Base-by-base conservation (phyloP, 2,329 filamentous ascomycete species). In the Juglanconis oblonga region DNA sequence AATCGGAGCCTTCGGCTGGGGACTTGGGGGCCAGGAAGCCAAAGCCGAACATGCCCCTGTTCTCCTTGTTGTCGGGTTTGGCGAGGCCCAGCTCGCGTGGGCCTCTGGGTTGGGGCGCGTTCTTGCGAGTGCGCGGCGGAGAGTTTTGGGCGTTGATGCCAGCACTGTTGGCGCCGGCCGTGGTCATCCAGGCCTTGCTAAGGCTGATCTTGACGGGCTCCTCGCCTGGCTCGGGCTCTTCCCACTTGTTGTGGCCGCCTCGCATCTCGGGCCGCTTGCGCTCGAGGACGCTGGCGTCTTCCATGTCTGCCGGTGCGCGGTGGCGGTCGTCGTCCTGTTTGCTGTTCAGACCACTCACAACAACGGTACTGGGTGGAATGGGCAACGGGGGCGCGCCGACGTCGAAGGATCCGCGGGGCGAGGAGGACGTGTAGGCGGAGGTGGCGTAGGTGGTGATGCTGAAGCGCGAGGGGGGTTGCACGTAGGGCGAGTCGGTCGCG, bases 401-500 rank as follows among this genome's bases (percentile, higher is more conserved):
- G 47, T 62, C 29, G 17, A 70, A 63, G 36, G 75, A 75, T 36
- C 71, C 66, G 17, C 17, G 13, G 52, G 72, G 76, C 57, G 73
- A 77, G 48, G 72, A 78, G 17, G 73, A 76, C 11, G 74, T 71
- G 36, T 73, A 72, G 49, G 78, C 72, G 5, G 83, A 81, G 2
- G 85, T 83, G 31, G 81, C 79, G 67, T 83, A 86, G 2, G 85
- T 88, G 7, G 84, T 87, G 64, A 83, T 76, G 72, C 86, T 89
- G 71, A 88, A 89, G 50, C 83, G 82, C 52, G 85, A 88, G 2
- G 76, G 72, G 5, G 84, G 83, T 59, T 84, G 80, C 11, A 75
- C 72, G 76, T 79, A 80, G 42, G 80, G 52, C 11, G 59, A 62
- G 57, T 62, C 55, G 45, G 32, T 17, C 14, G 8, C 9, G 9